Evolutionary conservation across 106 monocot species (phyloP), one percentile per base, ranked within the genome.

Genomic region (Hemerocallis citrina): DNA sequence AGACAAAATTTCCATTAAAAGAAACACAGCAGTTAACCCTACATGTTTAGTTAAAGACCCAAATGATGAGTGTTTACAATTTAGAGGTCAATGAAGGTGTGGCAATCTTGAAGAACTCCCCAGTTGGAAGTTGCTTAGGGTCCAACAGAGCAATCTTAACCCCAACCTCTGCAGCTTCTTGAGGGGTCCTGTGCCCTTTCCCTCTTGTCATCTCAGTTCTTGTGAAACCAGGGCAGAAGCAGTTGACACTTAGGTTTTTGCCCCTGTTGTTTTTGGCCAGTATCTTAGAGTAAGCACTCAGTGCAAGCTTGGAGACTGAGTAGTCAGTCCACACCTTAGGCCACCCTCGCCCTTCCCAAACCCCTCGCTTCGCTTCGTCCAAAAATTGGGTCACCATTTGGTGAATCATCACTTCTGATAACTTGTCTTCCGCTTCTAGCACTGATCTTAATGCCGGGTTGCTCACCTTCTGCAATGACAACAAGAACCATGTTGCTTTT

Each of bases 171-270:
- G 85, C 85, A 0, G 85, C 90, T 29, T 85, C 85, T 31, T 81
- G 82, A 0, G 90, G 69, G 22, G 82, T 76, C 42, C 70, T 72
- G 21, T 34, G 17, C 12, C 90, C 90, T 11, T 31, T 35, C 2
- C 75, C 78, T 0, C 65, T 13, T 5, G 90, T 91, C 90, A 91
- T 91, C 35, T 45, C 60, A 0, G 91, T 92, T 36, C 62, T 74
- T 0, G 91, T 92, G 77, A 83, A 92, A 1, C 91, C 91, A 0
- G 91, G 91, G 52, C 91, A 92, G 63, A 79, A 86, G 68, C 82
- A 92, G 19, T 92, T 92, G 19, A 92, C 72, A 41, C 82, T 82
- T 16, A 86, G 5, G 8, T 70, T 52, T n/a, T 22, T 12, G 19
- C 57, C 57, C 36, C 7, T 34, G 57, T 57, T 57, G 19, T 8